Evolutionary conservation across 2,329 filamentous ascomycete species (phyloP), one percentile per base, ranked within the genome.

Genomic region (Aspergillus texensis): DNA sequence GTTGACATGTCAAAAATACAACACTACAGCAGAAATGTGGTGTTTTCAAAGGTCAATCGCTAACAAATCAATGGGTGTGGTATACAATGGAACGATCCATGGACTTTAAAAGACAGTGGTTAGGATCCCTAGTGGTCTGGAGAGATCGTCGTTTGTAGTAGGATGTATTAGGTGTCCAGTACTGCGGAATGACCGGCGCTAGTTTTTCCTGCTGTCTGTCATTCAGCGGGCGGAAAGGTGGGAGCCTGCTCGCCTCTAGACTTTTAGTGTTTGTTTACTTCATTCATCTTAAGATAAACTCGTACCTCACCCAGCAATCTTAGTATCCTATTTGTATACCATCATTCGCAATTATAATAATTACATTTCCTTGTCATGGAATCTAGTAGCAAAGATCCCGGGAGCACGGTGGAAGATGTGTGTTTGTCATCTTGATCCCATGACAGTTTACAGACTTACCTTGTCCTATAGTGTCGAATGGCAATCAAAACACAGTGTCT

Each of bases 401-500:
- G 59, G 59, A 61, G 65, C 34, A 61, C 62, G 5, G 59, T 66
- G 24, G 65, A 69, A 39, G 74, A 76, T 66, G 74, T 74, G 70
- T 64, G 70, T 70, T 41, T 50, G 19, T 48, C 16, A 24, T 46
- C 21, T 52, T 36, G 26, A 2, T 14, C 34, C 52, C 16, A 32
- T n/a, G 46, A 36, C 52, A 14, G 48, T 36, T 55, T 39, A 60
- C n/a, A 24, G 54, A 58, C 63, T 64, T 41, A 64, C 59, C 63
- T 32, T 53, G 36, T 56, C 19, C 32, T 48, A 8, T 53, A 75
- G 75, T 74, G 61, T 60, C 77, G 84, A 68, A 80, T 85, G 72
- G 80, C 84, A 46, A 78, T 88, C 54, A 80, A 81, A 61, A 85
- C 83, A 54, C 76, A 82, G 48, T 77, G 75, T 19, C 84, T 93